A percentile compares a stretch with the other conserved stretches of the same genome.
Conservation (phyloP, 805 yeast genomes). For the Komagataella phaffii region DNA sequence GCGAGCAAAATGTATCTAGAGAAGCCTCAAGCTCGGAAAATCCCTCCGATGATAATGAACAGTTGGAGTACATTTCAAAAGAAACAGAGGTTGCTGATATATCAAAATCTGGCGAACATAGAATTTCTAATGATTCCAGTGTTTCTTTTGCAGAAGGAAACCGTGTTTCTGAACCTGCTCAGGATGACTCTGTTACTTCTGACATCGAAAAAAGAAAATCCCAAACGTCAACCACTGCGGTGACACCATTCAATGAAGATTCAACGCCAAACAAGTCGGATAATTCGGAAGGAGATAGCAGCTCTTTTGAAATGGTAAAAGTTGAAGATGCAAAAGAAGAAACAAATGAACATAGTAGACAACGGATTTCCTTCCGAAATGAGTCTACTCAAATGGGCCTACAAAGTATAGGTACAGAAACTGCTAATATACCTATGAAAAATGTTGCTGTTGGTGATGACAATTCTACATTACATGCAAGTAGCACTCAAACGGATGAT, state of each 20-base stretch:
- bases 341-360: background rate
- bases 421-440: background rate
- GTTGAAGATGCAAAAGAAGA: background rate
- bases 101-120: background rate
- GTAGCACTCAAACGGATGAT: conserved; percentile 5
- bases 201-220: background rate
- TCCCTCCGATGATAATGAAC: background rate
- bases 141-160: background rate
- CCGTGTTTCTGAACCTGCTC: background rate
- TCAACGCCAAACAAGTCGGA: background rate
- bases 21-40: background rate
- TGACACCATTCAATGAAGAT: background rate
- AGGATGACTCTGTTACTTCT: background rate
- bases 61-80: background rate
- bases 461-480: background rate
- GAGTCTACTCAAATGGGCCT: background rate
- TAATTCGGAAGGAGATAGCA: background rate
- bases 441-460: background rate
- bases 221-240: background rate
- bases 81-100: background rate
- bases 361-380: background rate
- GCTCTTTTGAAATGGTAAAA: background rate
- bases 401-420: conserved; percentile 7
- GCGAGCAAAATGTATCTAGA: background rate
- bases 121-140: background rate